These are phyloP conservation scores for Mollisiaceae sp. DNA, from an alignment of 2,329 filamentous ascomycete species.

Conservation along the genomic window DNA sequence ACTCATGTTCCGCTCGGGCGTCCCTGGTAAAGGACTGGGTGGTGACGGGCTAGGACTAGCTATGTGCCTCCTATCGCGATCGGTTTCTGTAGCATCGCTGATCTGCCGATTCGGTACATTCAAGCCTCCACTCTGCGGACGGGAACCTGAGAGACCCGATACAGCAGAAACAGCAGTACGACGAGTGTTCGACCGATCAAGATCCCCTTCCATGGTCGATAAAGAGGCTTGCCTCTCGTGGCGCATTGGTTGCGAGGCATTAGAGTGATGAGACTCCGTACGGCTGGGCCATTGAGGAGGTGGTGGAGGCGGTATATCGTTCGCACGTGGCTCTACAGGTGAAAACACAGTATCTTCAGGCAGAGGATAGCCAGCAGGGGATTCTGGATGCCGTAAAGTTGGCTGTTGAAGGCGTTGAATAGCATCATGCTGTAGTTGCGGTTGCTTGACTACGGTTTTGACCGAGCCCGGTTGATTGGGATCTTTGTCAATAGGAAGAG, in stretches of 20 bases:
- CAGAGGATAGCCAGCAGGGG: conserved; percentile 35
- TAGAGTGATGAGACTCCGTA: conserved; percentile 1
- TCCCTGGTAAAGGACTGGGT: conserved; percentile 22
- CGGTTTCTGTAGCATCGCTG: conserved; percentile 2
- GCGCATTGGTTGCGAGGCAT: background rate
- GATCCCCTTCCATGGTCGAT: conserved; percentile 20
- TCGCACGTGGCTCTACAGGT: conserved; percentile 32
- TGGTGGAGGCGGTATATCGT: conserved; percentile 34
- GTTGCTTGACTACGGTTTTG: conserved; percentile 2
- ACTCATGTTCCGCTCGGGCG: conserved; percentile 13
- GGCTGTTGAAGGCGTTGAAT: conserved; percentile 33
- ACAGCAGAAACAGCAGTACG: conserved; percentile 33
- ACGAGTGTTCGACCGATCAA: conserved; percentile 34
- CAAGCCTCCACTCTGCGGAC: conserved; percentile 5
- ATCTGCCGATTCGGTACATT: conserved; percentile 11
- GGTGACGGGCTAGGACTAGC: conserved; percentile 19
- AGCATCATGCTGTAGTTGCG: conserved; percentile 18
- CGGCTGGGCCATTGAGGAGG: conserved; percentile 30
- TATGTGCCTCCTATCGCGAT: background rate
- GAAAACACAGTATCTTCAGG: conserved; percentile 35
- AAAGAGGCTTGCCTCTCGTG: conserved; percentile 19
- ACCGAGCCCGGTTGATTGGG: background rate
- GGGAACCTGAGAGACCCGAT: conserved; percentile 20
- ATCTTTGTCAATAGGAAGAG: conserved; percentile 21
- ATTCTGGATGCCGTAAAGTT: conserved; percentile 34